These are phyloP conservation scores for Candida maltosa DNA, from an alignment of 805 yeast species.

Conservation along the genomic window DNA sequence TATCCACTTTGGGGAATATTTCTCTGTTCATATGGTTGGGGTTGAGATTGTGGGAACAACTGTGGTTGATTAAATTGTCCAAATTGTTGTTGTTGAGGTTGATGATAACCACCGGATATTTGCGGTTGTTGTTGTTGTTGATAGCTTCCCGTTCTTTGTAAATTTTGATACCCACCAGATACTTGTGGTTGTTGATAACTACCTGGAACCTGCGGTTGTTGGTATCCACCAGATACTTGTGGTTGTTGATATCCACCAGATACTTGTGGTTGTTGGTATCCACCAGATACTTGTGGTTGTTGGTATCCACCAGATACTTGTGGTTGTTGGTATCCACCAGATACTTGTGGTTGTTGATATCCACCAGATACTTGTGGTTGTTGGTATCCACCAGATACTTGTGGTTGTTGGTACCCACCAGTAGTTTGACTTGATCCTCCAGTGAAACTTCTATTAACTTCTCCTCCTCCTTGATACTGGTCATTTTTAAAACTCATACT, in stretches of 20 bases:
- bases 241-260: background rate
- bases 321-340: slow-evolving; percentile 3
- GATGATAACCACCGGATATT: background rate
- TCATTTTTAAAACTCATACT: too few species aligned
- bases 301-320: too few species aligned
- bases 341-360: slow-evolving; percentile 2
- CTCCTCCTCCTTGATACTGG: too few species aligned
- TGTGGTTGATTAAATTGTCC: slow-evolving; percentile 1
- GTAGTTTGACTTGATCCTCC: background rate
- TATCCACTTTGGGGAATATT: background rate
- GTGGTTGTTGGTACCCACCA: background rate
- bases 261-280: background rate
- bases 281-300: slow-evolving; percentile 2
- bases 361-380: slow-evolving; percentile 5
- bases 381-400: too few species aligned
- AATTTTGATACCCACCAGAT: background rate
- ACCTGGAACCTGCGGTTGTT: slow-evolving; percentile 2
- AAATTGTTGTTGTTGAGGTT: background rate
- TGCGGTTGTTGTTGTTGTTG: slow-evolving; percentile 4
- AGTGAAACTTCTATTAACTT: background rate
- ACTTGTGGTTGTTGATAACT: background rate
- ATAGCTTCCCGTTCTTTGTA: background rate
- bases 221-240: too few species aligned
- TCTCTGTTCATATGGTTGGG: slow-evolving; percentile 1
- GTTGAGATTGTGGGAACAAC: background rate